Conservation (phyloP, 2,329 filamentous ascomycete species). For the Chrysoporthe cubensis region DNA sequence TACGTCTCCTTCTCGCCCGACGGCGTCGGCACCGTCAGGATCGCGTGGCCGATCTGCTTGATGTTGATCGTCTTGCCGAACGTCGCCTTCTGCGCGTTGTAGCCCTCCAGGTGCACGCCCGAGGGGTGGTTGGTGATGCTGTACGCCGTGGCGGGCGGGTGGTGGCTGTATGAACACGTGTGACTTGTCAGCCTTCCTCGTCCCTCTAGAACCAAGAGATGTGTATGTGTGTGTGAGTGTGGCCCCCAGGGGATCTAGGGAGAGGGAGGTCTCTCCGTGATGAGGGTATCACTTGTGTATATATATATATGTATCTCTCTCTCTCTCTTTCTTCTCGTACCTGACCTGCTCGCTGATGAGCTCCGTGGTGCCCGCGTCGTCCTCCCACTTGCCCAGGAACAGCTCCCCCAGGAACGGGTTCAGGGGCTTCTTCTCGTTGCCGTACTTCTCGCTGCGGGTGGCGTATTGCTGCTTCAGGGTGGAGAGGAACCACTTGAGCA, state of each 20-base stretch:
- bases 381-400: slow-evolving; percentile 89
- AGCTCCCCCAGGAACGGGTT: slow-evolving; percentile 96
- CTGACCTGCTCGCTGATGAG: slow-evolving; percentile 94
- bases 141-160: slow-evolving; percentile 94
- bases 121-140: slow-evolving; percentile 85
- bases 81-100: slow-evolving; percentile 95
- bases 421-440: slow-evolving; percentile 95
- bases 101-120: slow-evolving; percentile 79
- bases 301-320: background rate
- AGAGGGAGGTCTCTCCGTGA: too few species aligned
- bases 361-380: slow-evolving; percentile 78
- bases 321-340: slow-evolving; percentile 41
- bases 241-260: too few species aligned
- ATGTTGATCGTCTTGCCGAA: slow-evolving; percentile 94
- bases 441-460: slow-evolving; percentile 74
- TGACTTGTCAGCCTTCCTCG: slow-evolving; percentile 1
- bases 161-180: slow-evolving; percentile 63
- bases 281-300: too few species aligned
- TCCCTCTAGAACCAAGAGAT: too few species aligned
- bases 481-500: slow-evolving; percentile 95
- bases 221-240: too few species aligned
- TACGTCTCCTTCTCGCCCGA: slow-evolving; percentile 65
- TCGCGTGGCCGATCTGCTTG: slow-evolving; percentile 90
- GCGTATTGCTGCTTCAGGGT: slow-evolving; percentile 87
- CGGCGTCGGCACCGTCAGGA: slow-evolving; percentile 70